Percentiles rank a stretch among this genome's conserved stretches.
Evolutionary conservation across 2,329 filamentous ascomycete genomes (phyloP).

Genomic region (Ceratocystis papillata): DNA sequence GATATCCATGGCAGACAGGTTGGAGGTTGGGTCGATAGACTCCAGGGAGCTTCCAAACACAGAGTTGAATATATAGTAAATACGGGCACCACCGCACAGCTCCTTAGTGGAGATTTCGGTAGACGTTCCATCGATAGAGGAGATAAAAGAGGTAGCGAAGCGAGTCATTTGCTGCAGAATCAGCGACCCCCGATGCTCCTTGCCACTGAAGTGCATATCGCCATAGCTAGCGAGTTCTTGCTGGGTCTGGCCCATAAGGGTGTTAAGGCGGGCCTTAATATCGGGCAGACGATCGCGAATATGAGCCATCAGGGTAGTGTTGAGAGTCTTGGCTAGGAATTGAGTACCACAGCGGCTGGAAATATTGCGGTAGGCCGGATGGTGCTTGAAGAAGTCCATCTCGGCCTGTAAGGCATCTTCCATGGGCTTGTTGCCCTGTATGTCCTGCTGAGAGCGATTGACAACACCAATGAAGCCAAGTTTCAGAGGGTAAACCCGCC

Average conservation of each 20-base stretch:
- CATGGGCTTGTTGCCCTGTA: slow-evolving; percentile 90
- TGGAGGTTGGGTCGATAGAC: slow-evolving; percentile 89
- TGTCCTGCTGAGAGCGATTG: slow-evolving; percentile 96
- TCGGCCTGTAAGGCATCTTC: slow-evolving; percentile 82
- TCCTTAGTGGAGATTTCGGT: slow-evolving; percentile 98
- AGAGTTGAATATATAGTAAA: slow-evolving; percentile 99
- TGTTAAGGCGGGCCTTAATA: slow-evolving; percentile 96
- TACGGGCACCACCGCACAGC: slow-evolving; percentile 83
- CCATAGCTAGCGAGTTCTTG: slow-evolving; percentile 97
- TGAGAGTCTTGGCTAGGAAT: slow-evolving; percentile 86
- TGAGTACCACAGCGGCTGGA: slow-evolving; percentile 86
- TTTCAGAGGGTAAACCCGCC: slow-evolving; percentile 91
- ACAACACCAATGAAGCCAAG: slow-evolving; percentile 96
- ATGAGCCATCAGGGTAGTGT: slow-evolving; percentile 88
- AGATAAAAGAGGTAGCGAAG: slow-evolving; percentile 94
- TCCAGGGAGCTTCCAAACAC: slow-evolving; percentile 96
- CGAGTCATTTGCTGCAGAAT: slow-evolving; percentile 97
- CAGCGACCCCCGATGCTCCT: slow-evolving; percentile 88
- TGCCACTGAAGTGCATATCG: slow-evolving; percentile 93
- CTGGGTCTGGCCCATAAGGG: slow-evolving; percentile 98
- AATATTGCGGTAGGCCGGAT: slow-evolving; percentile 95
- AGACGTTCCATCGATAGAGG: slow-evolving; percentile 95
- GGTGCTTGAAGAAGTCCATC: slow-evolving; percentile 90
- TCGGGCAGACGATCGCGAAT: slow-evolving; percentile 92
- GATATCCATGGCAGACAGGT: slow-evolving; percentile 88